These are phyloP conservation scores for Pythium insidiosum DNA, from an alignment of 352 stramenopile species.

Conservation along the genomic window DNA sequence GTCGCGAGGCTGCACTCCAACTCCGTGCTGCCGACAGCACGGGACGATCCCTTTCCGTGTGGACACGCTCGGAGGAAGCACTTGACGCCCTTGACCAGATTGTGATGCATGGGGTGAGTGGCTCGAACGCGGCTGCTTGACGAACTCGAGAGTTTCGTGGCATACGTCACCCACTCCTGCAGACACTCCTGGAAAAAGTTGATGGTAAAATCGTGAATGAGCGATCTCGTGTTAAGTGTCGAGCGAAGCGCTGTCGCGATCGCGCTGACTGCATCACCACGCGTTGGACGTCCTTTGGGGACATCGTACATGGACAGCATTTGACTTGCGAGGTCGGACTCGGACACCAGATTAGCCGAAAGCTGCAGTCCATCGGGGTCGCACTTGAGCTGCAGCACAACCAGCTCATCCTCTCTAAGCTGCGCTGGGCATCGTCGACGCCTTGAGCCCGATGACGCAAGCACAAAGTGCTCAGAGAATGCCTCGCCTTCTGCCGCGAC, in stretches of 20 bases:
- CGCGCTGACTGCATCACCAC: slow-evolving; percentile 34
- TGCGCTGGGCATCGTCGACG: no score
- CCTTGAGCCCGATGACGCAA: no score
- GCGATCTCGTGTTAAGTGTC: slow-evolving; percentile 38
- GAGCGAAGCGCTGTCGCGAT: slow-evolving; percentile 38
- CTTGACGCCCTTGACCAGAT: slow-evolving; percentile 73
- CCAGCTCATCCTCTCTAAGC: slow-evolving; percentile 16
- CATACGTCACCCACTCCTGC: slow-evolving; percentile 54
- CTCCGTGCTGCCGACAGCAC: slow-evolving; percentile 5
- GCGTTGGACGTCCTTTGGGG: slow-evolving; percentile 3
- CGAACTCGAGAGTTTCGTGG: no score
- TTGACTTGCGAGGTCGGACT: no score
- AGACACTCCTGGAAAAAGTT: slow-evolving; percentile 69
- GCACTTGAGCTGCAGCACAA: slow-evolving; percentile 68
- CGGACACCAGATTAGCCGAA: no score
- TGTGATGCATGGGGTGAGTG: no score
- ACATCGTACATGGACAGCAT: no score
- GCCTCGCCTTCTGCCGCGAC: slow-evolving; percentile 27
- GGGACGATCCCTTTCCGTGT: slow-evolving; percentile 4
- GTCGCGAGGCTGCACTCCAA: slow-evolving; percentile 43
- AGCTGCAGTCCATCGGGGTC: slow-evolving; percentile 64
- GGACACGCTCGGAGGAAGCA: slow-evolving; percentile 67
- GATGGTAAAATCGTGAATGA: slow-evolving; percentile 75
- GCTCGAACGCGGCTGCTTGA: no score
- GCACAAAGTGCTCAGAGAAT: slow-evolving; percentile 70